Percentiles rank a stretch among this genome's conserved stretches.
These are phyloP conservation scores for Sonneratia alba DNA, from an alignment of 345 rosid genomes.

Conservation along the genomic window DNA sequence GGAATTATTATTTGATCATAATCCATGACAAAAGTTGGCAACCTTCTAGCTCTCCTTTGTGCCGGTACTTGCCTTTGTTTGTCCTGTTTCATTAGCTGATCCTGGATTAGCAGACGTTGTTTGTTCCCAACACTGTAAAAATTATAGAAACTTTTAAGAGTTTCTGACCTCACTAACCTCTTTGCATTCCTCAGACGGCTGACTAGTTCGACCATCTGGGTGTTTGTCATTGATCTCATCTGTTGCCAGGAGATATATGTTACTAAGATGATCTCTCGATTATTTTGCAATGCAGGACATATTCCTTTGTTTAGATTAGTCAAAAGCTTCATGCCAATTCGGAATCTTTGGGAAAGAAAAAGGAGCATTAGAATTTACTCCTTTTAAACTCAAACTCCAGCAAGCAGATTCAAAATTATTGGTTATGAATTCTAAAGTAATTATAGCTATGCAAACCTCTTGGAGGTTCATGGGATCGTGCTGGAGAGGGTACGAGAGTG, in stretches of 20 bases:
- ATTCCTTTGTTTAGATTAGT: not conserved
- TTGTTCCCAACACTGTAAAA: not conserved
- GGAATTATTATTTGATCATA: slow-evolving; percentile 59
- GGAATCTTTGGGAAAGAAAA: not conserved
- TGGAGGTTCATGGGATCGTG: slow-evolving; percentile 28
- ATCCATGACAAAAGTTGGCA: slow-evolving; percentile 42
- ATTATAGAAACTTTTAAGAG: not conserved
- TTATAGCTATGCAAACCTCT: slow-evolving; percentile 34
- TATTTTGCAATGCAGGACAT: not conserved
- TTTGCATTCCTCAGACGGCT: slow-evolving; percentile 21
- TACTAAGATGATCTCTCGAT: not conserved
- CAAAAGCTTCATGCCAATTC: not conserved
- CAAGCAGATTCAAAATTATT: not conserved
- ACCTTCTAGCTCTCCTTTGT: slow-evolving; percentile 40
- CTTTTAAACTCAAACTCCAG: not conserved
- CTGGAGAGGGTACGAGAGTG: slow-evolving; percentile 42
- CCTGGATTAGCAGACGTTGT: slow-evolving; percentile 8
- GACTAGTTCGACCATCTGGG: slow-evolving; percentile 23
- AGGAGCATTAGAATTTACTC: not conserved
- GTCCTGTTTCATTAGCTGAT: slow-evolving; percentile 35
- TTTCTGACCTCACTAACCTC: slow-evolving; percentile 37
- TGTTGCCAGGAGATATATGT: slow-evolving; percentile 21
- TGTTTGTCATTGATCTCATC: slow-evolving; percentile 35
- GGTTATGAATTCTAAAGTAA: not conserved
- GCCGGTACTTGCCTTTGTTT: slow-evolving; percentile 24